phyloP scores from a whole-genome alignment of 345 rosid species.

The Luvunga scandens region DNA sequence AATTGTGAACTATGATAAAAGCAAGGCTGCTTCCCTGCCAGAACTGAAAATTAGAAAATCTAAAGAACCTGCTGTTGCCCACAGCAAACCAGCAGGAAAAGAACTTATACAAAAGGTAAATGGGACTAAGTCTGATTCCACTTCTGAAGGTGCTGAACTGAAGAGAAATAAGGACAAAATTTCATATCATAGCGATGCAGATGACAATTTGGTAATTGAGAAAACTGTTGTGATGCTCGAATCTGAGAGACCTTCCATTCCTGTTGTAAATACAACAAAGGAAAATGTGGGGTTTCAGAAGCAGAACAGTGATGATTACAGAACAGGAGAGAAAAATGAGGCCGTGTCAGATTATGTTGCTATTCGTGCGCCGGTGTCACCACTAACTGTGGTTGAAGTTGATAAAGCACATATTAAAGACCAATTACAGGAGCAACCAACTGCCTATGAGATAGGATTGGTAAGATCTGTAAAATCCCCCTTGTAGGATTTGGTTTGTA shows the following conservation, averaged over 20 bases:
- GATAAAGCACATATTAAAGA: constrained; percentile 33
- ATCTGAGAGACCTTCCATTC: constrained; percentile 45
- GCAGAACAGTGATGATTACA: constrained; percentile 15
- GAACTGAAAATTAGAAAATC: constrained; percentile 61
- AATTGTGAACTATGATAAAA: constrained; percentile 72
- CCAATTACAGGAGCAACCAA: constrained; percentile 28
- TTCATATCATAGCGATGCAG: constrained; percentile 41
- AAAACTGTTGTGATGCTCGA: constrained; percentile 72
- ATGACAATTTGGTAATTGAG: constrained; percentile 60
- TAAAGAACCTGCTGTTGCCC: constrained; percentile 36
- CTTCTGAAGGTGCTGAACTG: constrained; percentile 30
- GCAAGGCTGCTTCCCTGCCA: constrained; percentile 74
- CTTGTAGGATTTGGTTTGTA: not conserved
- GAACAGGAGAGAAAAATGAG: constrained; percentile 28
- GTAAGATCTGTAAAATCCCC: constrained; percentile 14
- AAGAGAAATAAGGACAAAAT: constrained; percentile 32
- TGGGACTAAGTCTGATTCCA: constrained; percentile 28
- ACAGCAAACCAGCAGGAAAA: constrained; percentile 33
- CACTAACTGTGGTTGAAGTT: constrained; percentile 23
- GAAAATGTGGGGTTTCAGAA: constrained; percentile 28
- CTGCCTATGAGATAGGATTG: constrained; percentile 37
- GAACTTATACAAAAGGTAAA: constrained; percentile 28
- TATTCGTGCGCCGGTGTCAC: constrained; percentile 31
- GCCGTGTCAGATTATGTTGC: constrained; percentile 30
- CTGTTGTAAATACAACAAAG: constrained; percentile 33